Percentiles rank a stretch among this genome's conserved stretches.
These are phyloP conservation scores for Baorangia bicolor DNA, from an alignment of 768 basidiomycete genomes.

Conservation along the genomic window DNA sequence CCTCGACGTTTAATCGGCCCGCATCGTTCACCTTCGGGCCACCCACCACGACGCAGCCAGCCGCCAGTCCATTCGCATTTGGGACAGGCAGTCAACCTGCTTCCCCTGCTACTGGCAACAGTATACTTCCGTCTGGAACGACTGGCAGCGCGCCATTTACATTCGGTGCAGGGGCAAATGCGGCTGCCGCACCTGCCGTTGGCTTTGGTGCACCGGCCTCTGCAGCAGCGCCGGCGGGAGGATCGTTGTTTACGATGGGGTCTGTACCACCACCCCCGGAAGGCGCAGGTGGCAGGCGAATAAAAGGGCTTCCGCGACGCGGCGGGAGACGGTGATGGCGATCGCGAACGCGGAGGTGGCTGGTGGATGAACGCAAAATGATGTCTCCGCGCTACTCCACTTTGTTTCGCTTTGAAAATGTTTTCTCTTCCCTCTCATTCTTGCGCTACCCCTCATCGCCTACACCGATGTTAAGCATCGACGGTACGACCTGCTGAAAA, in stretches of 20 bases:
- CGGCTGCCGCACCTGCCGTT: slow-evolving; percentile 36
- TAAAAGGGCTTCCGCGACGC: slow-evolving; percentile 56
- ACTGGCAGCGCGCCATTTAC: slow-evolving; percentile 27
- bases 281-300: slow-evolving; percentile 40
- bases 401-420: slow-evolving; percentile 13
- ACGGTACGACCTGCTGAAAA: slow-evolving; percentile 2
- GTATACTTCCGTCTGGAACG: slow-evolving; percentile 34
- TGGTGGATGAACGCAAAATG: slow-evolving; percentile 10
- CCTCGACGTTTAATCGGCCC: slow-evolving; percentile 53
- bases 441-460: slow-evolving; percentile 21
- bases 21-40: slow-evolving; percentile 48
- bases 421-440: slow-evolving; percentile 7
- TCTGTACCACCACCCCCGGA: slow-evolving; percentile 45
- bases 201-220: slow-evolving; percentile 41
- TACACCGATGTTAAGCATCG: slow-evolving; percentile 29
- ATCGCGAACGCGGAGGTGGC: slow-evolving; percentile 10
- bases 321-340: slow-evolving; percentile 27
- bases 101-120: slow-evolving; percentile 48
- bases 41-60: slow-evolving; percentile 37
- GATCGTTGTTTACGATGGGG: slow-evolving; percentile 58
- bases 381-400: slow-evolving; percentile 3
- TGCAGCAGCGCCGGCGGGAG: slow-evolving; percentile 32
- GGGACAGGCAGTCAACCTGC: slow-evolving; percentile 54
- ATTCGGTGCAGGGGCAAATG: slow-evolving; percentile 38
- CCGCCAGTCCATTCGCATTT: slow-evolving; percentile 45